Base-by-base conservation (phyloP, 1,284 basidiomycete genomes). In the Xerocomus amazonicus region DNA sequence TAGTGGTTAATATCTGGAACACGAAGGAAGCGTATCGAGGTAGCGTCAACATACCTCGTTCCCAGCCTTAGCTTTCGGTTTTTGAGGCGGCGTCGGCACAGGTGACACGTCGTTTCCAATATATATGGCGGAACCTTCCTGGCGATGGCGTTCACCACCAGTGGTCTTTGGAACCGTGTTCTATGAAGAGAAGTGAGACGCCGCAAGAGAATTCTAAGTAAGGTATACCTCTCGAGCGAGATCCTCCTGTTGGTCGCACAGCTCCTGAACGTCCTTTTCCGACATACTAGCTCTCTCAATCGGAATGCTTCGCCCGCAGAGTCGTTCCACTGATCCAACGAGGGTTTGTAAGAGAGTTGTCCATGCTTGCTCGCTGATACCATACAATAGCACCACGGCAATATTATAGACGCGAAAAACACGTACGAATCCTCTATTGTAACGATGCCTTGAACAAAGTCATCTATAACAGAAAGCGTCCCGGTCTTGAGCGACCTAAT, bases 361-460 rank as follows among this genome's bases (percentile, higher is more conserved):
- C 64, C 53, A 63, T n/a, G 56, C 56, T 34, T 49, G 40, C 27
- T 61, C 58, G 10, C 61, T 63, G n/a, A 6, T 7, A 47, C 12
- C 32, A 13, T 2, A 2, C 14, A 31, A 59, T 13, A 59, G 46
- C 29, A 29, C 42, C 14, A 29, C 8, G 26, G 9, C 2, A 2
- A 16, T 6, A 47, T 27, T 2, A 16, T 17, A 10, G 6, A 36
- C 5, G 16, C 19, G 29, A 45, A 27, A 47, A 17, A 12, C 19
- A 39, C 48, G 55, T 72, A 56, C 61, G 85, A 87, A 72, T 91
- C 87, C 33, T 83, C 78, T 48, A 73, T 80, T 13, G 12, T 84
- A 72, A 56, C 80, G 74, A 56, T 84, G 78, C 16, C 88, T 74
- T 59, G 81, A n/a, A 87, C 73, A 54, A 93, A 89, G 43, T 75